Percentiles rank a stretch among this genome's conserved stretches.
Evolutionary conservation across 345 rosid species (phyloP).

Genomic region (Lumnitzera littorea): DNA sequence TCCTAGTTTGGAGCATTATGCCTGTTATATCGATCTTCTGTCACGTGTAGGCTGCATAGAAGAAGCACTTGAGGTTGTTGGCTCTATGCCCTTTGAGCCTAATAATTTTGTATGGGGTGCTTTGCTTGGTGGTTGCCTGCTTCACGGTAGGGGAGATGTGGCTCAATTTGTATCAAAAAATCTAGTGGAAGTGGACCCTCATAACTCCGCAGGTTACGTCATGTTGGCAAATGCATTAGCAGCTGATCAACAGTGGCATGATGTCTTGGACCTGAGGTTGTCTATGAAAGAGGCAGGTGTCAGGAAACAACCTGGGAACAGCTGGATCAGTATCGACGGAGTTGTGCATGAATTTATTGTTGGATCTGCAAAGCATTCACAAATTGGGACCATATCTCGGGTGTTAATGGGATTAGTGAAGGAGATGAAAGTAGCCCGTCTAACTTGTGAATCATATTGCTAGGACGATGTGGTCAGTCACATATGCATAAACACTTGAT

Average conservation of each 20-base stretch:
- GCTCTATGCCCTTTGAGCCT: conserved; percentile 35
- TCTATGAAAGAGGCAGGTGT: conserved; percentile 32
- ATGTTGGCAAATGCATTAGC: conserved; percentile 36
- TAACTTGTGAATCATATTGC: too few relatives aligned
- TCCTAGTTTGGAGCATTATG: conserved; percentile 33
- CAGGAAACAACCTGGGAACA: conserved; percentile 36
- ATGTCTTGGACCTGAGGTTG: conserved; percentile 27
- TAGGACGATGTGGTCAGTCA: too few relatives aligned
- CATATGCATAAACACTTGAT: too few relatives aligned
- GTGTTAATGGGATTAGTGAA: conserved; percentile 16
- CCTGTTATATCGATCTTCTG: conserved; percentile 39
- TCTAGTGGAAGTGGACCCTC: conserved; percentile 31
- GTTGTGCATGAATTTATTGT: conserved; percentile 30
- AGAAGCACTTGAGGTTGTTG: conserved; percentile 28
- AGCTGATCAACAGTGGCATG: conserved; percentile 23
- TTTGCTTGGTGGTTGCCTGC: conserved; percentile 38
- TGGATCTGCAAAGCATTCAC: conserved; percentile 18
- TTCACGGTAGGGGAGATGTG: conserved; percentile 25
- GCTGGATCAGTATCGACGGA: conserved; percentile 33
- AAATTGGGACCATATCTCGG: conserved; percentile 13
- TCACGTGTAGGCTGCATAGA: conserved; percentile 30
- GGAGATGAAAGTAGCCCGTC: conserved; percentile 14
- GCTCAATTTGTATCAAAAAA: conserved; percentile 20
- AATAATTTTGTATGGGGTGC: conserved; percentile 42
- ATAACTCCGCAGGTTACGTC: conserved; percentile 33